Base-by-base conservation (phyloP, 2,329 filamentous ascomycete species). In the Fusarium sp. region DNA sequence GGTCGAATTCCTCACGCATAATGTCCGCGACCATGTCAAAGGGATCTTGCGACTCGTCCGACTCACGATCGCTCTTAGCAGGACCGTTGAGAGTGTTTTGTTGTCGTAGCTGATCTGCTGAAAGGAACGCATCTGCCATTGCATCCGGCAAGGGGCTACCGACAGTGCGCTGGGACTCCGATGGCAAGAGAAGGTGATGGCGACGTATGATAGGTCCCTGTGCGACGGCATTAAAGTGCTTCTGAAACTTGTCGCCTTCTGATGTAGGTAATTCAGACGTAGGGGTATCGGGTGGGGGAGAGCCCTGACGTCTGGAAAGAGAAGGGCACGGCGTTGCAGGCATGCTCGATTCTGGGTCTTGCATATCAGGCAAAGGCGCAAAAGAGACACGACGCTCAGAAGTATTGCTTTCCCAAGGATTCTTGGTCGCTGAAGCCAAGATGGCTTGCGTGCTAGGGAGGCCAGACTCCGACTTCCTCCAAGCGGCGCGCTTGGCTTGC, bases 161-260 rank as follows among this genome's bases (percentile, higher is more conserved):
- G n/a, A 64, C 34, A 12, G 59, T 69, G 34, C 70, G 50, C 64
- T 85, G 83, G 7, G 82, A 85, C 14, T 76, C 78, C 19, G 79
- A 81, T 7, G 82, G 83, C 4, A 84, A 71, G 2, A 85, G 71
- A 16, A 75, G 77, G 50, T 75, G 72, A n/a, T 73, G 57, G 10
- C 42, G 50, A 18, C 48, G 75, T 23, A 74, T 70, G 7, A 70
- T 69, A 42, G 53, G 75, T 72, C 79, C 79, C 23, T 74, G 78
- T n/a, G 79, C 81, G 41, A 85, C 77, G 1, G 79, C 79, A 28
- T 80, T 78, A 65, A 87, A 87, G 68, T 87, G 84, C n/a, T 80
- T 80, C 19, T 74, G 77, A 51, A 86, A 87, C 51, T 78, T 81
- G 31, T 78, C 73, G 52, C 79, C 77, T 10, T 77, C 75, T 4